phyloP scores from a whole-genome alignment of 345 rosid species.

The Rhodomyrtus tomentosa region DNA sequence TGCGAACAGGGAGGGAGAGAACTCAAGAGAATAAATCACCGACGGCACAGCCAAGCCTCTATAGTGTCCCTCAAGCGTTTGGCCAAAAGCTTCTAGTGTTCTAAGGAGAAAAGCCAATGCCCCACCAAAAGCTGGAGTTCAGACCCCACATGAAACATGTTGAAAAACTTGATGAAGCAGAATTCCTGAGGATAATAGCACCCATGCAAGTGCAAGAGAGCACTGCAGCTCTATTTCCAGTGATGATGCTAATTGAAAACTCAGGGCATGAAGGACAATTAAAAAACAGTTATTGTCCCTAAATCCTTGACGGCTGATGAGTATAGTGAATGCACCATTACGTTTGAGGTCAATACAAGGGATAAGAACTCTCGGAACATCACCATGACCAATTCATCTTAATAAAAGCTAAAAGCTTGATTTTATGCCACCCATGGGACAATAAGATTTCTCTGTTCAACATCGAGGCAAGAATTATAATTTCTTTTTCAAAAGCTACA shows the following conservation, averaged over 20 bases:
- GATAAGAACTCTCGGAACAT: not conserved
- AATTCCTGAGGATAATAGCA: not conserved
- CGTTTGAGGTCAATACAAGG: not conserved
- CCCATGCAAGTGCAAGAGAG: not conserved
- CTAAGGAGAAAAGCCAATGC: not conserved
- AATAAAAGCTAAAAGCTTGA: not conserved
- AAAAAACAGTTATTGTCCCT: not conserved
- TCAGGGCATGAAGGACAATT: not conserved
- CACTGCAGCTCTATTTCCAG: not conserved
- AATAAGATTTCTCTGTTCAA: not conserved
- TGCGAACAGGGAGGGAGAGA: not conserved
- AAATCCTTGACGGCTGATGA: not conserved
- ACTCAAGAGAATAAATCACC: not conserved
- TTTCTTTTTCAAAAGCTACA: too few species aligned
- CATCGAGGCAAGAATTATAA: not conserved
- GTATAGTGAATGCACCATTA: not conserved
- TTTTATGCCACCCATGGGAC: not conserved
- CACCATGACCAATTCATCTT: not conserved
- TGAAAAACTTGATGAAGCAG: not conserved
- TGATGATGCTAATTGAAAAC: not conserved
- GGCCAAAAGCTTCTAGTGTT: not conserved
- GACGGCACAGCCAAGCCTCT: not conserved
- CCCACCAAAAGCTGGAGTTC: not conserved
- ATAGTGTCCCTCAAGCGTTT: not conserved
- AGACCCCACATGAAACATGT: not conserved